phyloP scores from a whole-genome alignment of 2,329 filamentous ascomycete species.

The Colletotrichum echinochloae region DNA sequence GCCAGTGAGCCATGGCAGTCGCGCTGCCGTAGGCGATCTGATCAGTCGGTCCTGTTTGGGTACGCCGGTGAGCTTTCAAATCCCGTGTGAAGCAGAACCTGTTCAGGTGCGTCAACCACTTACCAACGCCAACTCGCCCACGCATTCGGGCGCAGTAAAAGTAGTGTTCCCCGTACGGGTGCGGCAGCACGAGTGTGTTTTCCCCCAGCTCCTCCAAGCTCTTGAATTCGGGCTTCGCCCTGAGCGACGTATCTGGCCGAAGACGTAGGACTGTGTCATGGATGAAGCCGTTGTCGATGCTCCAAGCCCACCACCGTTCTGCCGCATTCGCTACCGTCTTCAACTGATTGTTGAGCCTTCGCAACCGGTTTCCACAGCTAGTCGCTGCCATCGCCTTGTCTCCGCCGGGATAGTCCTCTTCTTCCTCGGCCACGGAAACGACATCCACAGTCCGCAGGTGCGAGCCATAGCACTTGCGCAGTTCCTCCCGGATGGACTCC shows the following conservation, averaged over 20 bases:
- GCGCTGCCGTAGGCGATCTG: slow-evolving; percentile 42
- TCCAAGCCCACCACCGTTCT: slow-evolving; percentile 39
- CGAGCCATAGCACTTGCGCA: slow-evolving; percentile 37
- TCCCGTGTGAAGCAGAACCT: background rate
- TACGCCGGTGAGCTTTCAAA: slow-evolving; percentile 4
- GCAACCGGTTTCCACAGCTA: slow-evolving; percentile 25
- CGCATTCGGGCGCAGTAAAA: slow-evolving; percentile 40
- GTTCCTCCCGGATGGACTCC: slow-evolving; percentile 27
- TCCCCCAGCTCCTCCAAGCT: slow-evolving; percentile 31
- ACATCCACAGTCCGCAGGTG: slow-evolving; percentile 31
- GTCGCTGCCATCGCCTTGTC: slow-evolving; percentile 9
- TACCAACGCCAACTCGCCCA: slow-evolving; percentile 36
- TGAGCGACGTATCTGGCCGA: slow-evolving; percentile 36
- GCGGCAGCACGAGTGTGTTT: slow-evolving; percentile 36
- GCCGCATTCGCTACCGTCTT: slow-evolving; percentile 28
- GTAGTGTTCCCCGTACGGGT: slow-evolving; percentile 37
- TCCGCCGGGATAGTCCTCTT: slow-evolving; percentile 37
- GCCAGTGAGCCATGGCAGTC: slow-evolving; percentile 39
- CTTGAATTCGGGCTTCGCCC: slow-evolving; percentile 29
- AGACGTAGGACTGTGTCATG: slow-evolving; percentile 38
- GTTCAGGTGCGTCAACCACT: slow-evolving; percentile 38
- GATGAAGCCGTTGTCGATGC: slow-evolving; percentile 23
- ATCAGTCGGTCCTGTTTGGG: slow-evolving; percentile 30
- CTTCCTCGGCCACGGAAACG: background rate
- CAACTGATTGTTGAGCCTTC: slow-evolving; percentile 38